phyloP scores from a whole-genome alignment of 1,284 basidiomycete species.

The Puccinia coronata region DNA sequence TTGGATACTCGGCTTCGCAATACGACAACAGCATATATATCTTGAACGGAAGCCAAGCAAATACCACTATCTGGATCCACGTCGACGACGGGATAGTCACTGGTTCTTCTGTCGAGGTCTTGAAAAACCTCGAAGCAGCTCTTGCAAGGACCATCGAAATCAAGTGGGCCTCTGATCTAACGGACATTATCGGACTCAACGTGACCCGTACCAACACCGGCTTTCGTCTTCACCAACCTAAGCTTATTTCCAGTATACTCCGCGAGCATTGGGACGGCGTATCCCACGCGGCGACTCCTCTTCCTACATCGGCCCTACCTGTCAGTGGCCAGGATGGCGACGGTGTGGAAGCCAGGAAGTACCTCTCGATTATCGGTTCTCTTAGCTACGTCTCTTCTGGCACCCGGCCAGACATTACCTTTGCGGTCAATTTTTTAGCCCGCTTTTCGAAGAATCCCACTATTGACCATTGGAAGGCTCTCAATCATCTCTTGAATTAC shows the following conservation, averaged over 20 bases:
- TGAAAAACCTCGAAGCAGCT: not conserved
- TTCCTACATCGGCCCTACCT: not conserved
- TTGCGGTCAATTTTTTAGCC: not conserved
- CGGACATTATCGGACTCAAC: not conserved
- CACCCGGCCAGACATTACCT: not conserved
- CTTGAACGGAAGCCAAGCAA: not conserved
- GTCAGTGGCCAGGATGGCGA: not conserved
- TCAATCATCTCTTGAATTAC: not conserved
- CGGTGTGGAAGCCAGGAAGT: not conserved
- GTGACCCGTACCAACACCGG: not conserved
- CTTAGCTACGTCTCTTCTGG: not conserved
- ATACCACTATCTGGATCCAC: not conserved
- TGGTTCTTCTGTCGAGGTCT: not conserved
- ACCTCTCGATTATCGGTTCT: not conserved
- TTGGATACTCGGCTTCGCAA: too few species aligned
- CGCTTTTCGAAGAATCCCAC: not conserved
- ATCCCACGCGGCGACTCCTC: not conserved
- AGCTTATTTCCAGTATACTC: not conserved
- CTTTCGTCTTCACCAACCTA: not conserved
- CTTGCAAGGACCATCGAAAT: not conserved
- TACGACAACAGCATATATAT: not conserved
- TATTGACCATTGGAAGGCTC: not conserved
- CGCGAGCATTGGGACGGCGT: not conserved
- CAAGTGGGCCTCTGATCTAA: not conserved
- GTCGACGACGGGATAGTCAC: slow-evolving; percentile 3